These are phyloP conservation scores for Apiotrichum gamsii DNA, from an alignment of 1,284 basidiomycete genomes.

Conservation along the genomic window DNA sequence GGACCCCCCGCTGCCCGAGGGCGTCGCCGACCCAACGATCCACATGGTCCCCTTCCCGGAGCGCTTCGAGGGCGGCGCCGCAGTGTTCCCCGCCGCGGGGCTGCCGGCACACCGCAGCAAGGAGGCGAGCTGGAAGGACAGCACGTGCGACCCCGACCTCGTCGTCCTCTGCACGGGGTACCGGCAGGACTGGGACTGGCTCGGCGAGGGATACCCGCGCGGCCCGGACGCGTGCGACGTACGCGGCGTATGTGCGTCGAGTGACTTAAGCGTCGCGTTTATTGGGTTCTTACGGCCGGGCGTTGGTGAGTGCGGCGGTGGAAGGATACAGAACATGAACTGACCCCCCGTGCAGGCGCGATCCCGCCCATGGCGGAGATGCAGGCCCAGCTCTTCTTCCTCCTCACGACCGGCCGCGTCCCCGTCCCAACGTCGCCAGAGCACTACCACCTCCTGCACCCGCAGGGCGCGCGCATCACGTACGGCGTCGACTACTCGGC, in stretches of 20 bases:
- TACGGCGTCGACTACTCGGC: constrained; percentile 53
- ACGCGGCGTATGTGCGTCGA: constrained; percentile 53
- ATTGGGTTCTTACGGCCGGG: constrained; percentile 62
- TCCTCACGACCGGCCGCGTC: constrained; percentile 51
- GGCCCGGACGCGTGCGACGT: constrained; percentile 53
- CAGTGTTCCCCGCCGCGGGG: constrained; percentile 52
- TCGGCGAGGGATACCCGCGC: constrained; percentile 52
- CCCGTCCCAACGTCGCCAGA: constrained; percentile 51
- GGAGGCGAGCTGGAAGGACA: constrained; percentile 35
- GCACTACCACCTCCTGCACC: constrained; percentile 58
- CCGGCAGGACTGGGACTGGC: constrained; percentile 48
- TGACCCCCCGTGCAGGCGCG: constrained; percentile 51
- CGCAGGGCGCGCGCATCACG: constrained; percentile 55
- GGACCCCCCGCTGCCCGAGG: constrained; percentile 52
- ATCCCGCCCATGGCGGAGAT: constrained; percentile 64
- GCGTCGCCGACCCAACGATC: constrained; percentile 53
- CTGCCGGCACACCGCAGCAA: constrained; percentile 33
- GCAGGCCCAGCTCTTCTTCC: constrained; percentile 60
- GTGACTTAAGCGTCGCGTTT: constrained; percentile 55
- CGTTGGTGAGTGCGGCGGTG: constrained; percentile 49
- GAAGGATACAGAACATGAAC: too few species aligned
- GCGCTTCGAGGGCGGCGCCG: constrained; percentile 52
- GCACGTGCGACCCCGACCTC: constrained; percentile 33
- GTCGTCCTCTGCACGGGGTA: constrained; percentile 53
- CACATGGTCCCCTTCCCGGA: constrained; percentile 59